A percentile compares a stretch with the other conserved stretches of the same genome.
Evolutionary conservation across 345 rosid species (phyloP).

Genomic region (Murraya paniculata): DNA sequence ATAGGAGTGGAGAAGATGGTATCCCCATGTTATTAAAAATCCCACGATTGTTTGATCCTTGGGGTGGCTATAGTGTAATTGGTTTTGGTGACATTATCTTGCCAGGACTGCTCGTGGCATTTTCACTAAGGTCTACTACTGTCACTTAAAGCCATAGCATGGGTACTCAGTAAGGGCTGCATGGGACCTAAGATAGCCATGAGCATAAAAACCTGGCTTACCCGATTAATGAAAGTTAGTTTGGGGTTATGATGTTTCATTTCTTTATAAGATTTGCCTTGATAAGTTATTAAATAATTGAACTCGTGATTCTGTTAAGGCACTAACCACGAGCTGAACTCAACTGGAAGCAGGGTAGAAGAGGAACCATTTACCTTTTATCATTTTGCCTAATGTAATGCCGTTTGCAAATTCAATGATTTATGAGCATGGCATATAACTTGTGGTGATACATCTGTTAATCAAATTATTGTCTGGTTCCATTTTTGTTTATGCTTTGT

Average conservation of each 20-base stretch:
- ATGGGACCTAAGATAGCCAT: neutral
- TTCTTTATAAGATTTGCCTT: neutral
- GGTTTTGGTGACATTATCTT: constrained; percentile 98
- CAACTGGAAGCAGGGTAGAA: neutral
- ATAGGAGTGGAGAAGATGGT: constrained; percentile 90
- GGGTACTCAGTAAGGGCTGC: neutral
- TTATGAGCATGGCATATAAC: neutral
- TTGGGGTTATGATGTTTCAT: neutral
- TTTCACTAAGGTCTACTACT: constrained; percentile 69
- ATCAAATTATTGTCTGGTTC: neutral
- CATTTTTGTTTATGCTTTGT: constrained; percentile 2
- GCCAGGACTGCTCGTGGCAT: constrained; percentile 89
- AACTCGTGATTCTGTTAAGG: neutral
- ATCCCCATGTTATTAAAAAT: constrained; percentile 95
- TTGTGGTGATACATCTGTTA: neutral
- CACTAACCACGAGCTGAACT: neutral
- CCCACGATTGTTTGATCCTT: constrained; percentile 97
- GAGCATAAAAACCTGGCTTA: neutral
- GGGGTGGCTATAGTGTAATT: constrained; percentile 98
- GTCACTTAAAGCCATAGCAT: neutral
- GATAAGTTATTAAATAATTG: neutral
- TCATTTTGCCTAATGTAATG: neutral
- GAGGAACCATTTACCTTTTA: neutral
- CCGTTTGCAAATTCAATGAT: neutral
- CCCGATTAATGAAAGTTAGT: neutral